phyloP scores from a whole-genome alignment of 2,329 filamentous ascomycete genomes.

The Orbilia quercus region DNA sequence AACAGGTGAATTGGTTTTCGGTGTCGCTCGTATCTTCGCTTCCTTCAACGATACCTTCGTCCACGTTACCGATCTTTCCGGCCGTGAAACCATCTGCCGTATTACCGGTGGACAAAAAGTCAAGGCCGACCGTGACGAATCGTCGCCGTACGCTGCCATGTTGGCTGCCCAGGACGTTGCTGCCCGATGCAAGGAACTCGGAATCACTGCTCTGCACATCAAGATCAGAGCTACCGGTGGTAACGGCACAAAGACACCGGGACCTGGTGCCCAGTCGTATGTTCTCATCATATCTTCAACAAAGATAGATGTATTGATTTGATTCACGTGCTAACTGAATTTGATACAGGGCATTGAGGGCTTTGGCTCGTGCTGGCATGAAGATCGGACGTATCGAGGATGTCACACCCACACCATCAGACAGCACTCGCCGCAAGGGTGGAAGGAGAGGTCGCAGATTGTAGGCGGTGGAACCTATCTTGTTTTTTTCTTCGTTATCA shows the following conservation, averaged over 20 bases:
- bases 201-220: constrained; percentile 97
- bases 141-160: constrained; percentile 99
- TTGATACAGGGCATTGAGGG: constrained; percentile 78
- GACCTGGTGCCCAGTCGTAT: constrained; percentile 92
- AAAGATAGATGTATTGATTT: not conserved
- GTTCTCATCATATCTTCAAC: constrained; percentile 1
- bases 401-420: constrained; percentile 98
- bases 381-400: constrained; percentile 99
- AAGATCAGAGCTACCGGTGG: constrained; percentile 99
- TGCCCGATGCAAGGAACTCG: constrained; percentile 84
- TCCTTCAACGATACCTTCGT: constrained; percentile 95
- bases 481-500: constrained; percentile 30
- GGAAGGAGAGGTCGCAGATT: constrained; percentile 99
- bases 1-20: constrained; percentile 93
- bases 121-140: constrained; percentile 99
- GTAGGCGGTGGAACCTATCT: constrained; percentile 73
- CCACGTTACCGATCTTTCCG: constrained; percentile 99
- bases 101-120: constrained; percentile 99
- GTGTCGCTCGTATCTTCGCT: constrained; percentile 97
- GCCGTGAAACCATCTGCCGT: constrained; percentile 99
- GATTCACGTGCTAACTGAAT: constrained; percentile 22
- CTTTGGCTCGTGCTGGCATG: constrained; percentile 98
- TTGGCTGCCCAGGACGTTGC: constrained; percentile 99
- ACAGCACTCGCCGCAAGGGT: constrained; percentile 99
- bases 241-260: constrained; percentile 99